phyloP scores from a whole-genome alignment of 331 rosid species.

The Pyracantha coccinea region DNA sequence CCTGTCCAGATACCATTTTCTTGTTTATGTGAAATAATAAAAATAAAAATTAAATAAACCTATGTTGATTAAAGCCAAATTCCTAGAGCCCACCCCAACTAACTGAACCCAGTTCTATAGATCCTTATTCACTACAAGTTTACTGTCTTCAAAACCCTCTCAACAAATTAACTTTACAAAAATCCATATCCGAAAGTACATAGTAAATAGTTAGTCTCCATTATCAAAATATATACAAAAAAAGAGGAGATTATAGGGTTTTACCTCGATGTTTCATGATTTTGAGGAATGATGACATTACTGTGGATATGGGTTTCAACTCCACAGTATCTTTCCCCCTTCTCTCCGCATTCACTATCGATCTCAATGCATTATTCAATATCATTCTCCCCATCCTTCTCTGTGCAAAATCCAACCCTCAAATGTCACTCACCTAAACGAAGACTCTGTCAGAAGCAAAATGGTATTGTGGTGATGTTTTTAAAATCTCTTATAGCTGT shows the following conservation, averaged over 20 bases:
- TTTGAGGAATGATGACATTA: conserved; percentile 72
- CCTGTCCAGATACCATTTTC: background rate
- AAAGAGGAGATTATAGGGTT: background rate
- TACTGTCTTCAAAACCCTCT: background rate
- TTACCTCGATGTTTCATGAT: conserved; percentile 80
- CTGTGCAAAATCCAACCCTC: background rate
- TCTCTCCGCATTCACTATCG: conserved; percentile 82
- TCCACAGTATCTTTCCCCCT: conserved; percentile 74
- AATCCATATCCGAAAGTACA: background rate
- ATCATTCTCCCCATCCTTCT: conserved; percentile 63
- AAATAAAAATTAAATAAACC: background rate
- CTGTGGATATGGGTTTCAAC: conserved; percentile 62
- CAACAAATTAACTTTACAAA: background rate
- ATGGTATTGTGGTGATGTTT: background rate
- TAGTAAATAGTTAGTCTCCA: background rate
- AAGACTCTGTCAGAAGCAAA: background rate
- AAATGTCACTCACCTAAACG: background rate
- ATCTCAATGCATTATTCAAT: conserved; percentile 68
- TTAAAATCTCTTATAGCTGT: background rate
- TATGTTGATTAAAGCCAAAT: background rate
- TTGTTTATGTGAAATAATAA: background rate
- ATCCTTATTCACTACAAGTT: background rate
- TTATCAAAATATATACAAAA: background rate
- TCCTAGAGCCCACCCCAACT: background rate
- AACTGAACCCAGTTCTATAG: background rate